Evolutionary conservation across 345 rosid genomes (phyloP).

Genomic region (Turritis glabra): DNA sequence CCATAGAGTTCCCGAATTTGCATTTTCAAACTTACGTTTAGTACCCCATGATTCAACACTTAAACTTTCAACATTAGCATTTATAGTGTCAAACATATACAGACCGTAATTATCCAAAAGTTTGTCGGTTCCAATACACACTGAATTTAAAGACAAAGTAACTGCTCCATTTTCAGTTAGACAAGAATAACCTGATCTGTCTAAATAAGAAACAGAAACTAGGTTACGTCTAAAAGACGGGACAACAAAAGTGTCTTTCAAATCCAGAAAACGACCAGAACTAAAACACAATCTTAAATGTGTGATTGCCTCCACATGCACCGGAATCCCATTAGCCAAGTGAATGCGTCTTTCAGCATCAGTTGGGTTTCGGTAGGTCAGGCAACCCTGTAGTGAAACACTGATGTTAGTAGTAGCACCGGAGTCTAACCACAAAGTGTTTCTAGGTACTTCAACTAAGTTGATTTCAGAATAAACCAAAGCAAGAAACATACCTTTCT

Average conservation of each 20-base stretch:
- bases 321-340: neutral
- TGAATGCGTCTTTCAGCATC: conserved; percentile 3
- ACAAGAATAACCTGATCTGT: no score
- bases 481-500: neutral
- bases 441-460: neutral
- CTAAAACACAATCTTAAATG: neutral
- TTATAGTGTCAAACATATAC: no score
- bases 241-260: conserved; percentile 1
- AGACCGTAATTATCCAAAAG: no score
- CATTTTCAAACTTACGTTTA: neutral
- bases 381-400: neutral
- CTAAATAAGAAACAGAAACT: no score
- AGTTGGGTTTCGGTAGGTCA: neutral
- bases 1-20: neutral
- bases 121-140: no score
- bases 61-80: neutral
- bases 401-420: neutral
- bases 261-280: conserved; percentile 2
- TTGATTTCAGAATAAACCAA: neutral
- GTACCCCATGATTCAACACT: neutral
- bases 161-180: no score
- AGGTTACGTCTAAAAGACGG: no score
- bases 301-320: neutral
- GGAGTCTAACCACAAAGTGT: neutral
- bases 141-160: no score